Conservation (phyloP, 441 rosid species). For the Populus hybrid region DNA sequence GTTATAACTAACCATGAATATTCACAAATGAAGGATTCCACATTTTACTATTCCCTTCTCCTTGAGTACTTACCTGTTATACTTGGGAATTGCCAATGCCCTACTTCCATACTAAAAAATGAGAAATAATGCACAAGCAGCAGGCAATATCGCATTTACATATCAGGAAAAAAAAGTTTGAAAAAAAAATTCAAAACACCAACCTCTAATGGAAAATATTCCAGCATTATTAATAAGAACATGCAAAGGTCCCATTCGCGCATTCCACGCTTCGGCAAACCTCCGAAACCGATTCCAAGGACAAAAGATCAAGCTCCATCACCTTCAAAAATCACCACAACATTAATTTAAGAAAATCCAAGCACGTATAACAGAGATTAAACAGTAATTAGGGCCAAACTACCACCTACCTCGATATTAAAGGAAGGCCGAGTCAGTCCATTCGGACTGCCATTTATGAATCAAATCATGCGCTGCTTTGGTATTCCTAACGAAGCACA, state of each 20-base stretch:
- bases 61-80: not conserved
- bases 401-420: slow-evolving; percentile 57
- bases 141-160: not conserved
- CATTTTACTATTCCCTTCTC: not conserved
- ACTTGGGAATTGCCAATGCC: no score
- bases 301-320: slow-evolving; percentile 96
- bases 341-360: not conserved
- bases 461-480: slow-evolving; percentile 74
- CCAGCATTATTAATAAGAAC: slow-evolving; percentile 96
- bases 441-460: slow-evolving; percentile 74
- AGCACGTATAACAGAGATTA: not conserved
- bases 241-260: slow-evolving; percentile 71
- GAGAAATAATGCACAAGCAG: not conserved
- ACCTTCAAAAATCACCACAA: slow-evolving; percentile 35
- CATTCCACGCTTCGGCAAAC: slow-evolving; percentile 83
- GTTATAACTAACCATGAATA: not conserved
- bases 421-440: slow-evolving; percentile 70
- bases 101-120: no score
- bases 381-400: not conserved
- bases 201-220: slow-evolving; percentile 98
- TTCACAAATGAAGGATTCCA: not conserved
- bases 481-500: slow-evolving; percentile 94
- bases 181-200: slow-evolving; percentile 16
- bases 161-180: not conserved
- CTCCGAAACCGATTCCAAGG: slow-evolving; percentile 75